Conservation (phyloP, 306 rosid species). For the Trifolium subterraneum region DNA sequence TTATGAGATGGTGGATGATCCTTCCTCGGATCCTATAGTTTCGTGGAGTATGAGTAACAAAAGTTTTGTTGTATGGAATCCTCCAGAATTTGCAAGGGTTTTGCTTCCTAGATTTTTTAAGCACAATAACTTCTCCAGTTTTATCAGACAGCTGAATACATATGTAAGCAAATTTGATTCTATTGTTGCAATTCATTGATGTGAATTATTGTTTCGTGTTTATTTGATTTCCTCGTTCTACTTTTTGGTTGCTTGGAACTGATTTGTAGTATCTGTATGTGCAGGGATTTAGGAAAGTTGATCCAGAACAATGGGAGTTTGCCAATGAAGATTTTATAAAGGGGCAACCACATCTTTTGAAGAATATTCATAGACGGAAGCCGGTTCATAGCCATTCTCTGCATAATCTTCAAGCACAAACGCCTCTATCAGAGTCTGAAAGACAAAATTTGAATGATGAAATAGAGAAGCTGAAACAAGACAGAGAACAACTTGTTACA, state of each 20-base stretch:
- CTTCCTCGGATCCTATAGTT: conserved; percentile 68
- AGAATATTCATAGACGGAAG: conserved; percentile 87
- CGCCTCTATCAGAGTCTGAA: conserved; percentile 65
- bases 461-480: conserved; percentile 68
- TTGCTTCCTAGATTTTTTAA: conserved; percentile 86
- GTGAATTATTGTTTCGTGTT: conserved; percentile 19
- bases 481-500: conserved; percentile 58
- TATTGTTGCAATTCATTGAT: not conserved
- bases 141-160: conserved; percentile 93
- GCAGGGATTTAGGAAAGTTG: conserved; percentile 87
- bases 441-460: conserved; percentile 63
- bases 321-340: conserved; percentile 84
- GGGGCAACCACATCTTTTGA: conserved; percentile 83
- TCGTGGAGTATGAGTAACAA: conserved; percentile 70
- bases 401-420: conserved; percentile 72
- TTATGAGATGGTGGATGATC: conserved; percentile 95
- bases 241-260: conserved; percentile 33
- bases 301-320: conserved; percentile 98
- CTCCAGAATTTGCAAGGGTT: conserved; percentile 75
- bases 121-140: conserved; percentile 97
- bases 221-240: not conserved
- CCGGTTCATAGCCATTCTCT: conserved; percentile 96
- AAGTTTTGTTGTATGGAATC: conserved; percentile 91
- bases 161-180: conserved; percentile 65
- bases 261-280: conserved; percentile 18